phyloP scores from a whole-genome alignment of 768 basidiomycete species.

The Tephrocybe sp. region DNA sequence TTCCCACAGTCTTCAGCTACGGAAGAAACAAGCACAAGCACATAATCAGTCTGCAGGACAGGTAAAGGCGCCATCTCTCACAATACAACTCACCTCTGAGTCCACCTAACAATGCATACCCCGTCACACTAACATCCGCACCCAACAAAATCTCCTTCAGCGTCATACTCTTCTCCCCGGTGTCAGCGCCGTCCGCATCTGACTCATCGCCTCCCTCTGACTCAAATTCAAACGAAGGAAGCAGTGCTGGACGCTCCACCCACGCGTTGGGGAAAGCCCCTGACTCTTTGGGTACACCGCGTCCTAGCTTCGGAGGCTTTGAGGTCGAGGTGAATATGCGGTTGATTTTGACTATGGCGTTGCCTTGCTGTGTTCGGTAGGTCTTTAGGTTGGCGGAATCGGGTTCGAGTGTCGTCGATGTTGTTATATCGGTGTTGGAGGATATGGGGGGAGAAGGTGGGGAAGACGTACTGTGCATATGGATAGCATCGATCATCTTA shows the following conservation, averaged over 20 bases:
- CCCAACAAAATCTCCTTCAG: conserved; percentile 43
- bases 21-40: background rate
- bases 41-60: background rate
- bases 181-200: conserved; percentile 6
- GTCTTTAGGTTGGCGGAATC: background rate
- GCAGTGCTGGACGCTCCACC: conserved; percentile 16
- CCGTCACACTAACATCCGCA: conserved; percentile 34
- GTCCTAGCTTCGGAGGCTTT: conserved; percentile 15
- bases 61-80: background rate
- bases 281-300: conserved; percentile 14
- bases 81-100: background rate
- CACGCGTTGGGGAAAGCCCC: conserved; percentile 16
- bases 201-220: background rate
- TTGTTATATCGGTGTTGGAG: conserved; percentile 13
- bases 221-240: conserved; percentile 16
- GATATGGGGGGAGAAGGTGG: conserved; percentile 9
- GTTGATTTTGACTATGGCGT: conserved; percentile 19
- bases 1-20: background rate
- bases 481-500: conserved; percentile 24
- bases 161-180: conserved; percentile 45
- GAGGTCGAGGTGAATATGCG: conserved; percentile 24
- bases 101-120: conserved; percentile 38
- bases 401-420: background rate
- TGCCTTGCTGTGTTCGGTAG: conserved; percentile 8
- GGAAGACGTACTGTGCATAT: too few species aligned